These are phyloP conservation scores for Diaporthe sp. DNA, from an alignment of 2,329 filamentous ascomycete genomes.

Conservation along the genomic window DNA sequence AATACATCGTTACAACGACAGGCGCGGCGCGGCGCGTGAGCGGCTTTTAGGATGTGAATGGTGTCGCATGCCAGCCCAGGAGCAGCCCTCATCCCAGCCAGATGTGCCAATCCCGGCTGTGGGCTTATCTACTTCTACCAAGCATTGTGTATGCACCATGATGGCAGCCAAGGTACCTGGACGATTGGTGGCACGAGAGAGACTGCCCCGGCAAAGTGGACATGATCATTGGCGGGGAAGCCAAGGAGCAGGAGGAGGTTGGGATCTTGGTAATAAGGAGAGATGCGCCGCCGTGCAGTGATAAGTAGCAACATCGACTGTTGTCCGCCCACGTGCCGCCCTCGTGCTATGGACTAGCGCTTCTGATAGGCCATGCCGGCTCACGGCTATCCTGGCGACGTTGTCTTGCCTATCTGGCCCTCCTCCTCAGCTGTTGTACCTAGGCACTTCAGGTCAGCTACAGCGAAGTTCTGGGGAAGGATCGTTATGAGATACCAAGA, in stretches of 20 bases:
- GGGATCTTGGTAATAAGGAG: background rate
- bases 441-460: background rate
- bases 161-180: slow-evolving; percentile 23
- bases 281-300: background rate
- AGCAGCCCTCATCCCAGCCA: background rate
- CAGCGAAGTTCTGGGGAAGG: background rate
- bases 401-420: slow-evolving; percentile 7
- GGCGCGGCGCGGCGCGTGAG: background rate
- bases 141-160: slow-evolving; percentile 11
- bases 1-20: too few species aligned
- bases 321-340: slow-evolving; percentile 4
- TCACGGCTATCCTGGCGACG: slow-evolving; percentile 6
- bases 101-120: background rate
- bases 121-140: slow-evolving; percentile 12
- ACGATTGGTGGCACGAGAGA: background rate
- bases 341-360: slow-evolving; percentile 17
- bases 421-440: background rate
- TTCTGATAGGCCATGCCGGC: slow-evolving; percentile 9
- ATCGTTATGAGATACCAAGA: background rate
- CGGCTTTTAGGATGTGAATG: slow-evolving; percentile 6
- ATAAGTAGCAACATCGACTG: background rate
- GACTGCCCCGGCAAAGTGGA: background rate
- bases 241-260: background rate
- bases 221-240: slow-evolving; percentile 4
- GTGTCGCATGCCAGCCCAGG: background rate